phyloP scores from a whole-genome alignment of 2,329 filamentous ascomycete genomes.

The Neopestalotiopsis sp. region DNA sequence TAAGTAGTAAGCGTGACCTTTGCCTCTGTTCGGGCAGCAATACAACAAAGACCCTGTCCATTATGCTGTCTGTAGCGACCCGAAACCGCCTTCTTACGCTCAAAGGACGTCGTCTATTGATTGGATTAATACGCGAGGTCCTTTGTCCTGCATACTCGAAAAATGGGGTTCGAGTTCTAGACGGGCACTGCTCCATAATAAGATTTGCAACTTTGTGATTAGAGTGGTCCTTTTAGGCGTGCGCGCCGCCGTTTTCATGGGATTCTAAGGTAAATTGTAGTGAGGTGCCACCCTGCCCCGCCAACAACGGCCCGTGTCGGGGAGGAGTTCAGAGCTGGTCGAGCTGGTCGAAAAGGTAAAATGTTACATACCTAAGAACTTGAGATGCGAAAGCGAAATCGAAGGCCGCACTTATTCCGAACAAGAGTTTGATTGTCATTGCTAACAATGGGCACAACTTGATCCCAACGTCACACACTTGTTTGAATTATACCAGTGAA shows the following conservation, averaged over 20 bases:
- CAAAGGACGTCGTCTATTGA: background rate
- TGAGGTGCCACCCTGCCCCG: background rate
- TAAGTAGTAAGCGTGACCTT: too few species aligned
- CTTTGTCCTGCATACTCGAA: background rate
- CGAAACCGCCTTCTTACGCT: background rate
- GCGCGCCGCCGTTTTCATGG: background rate
- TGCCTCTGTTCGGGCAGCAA: background rate
- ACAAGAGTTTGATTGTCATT: background rate
- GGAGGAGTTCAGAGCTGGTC: background rate
- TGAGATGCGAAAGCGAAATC: background rate
- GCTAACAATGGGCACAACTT: background rate
- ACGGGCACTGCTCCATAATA: background rate
- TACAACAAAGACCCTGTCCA: background rate
- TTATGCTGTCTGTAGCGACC: slow-evolving; percentile 9
- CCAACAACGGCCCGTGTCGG: slow-evolving; percentile 1
- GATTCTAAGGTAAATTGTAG: background rate
- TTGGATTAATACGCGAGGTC: background rate
- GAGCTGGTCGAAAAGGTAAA: too few species aligned
- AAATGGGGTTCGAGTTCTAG: background rate
- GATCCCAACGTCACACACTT: background rate
- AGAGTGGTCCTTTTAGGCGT: background rate
- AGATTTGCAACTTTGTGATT: background rate
- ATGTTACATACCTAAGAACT: background rate
- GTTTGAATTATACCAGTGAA: background rate
- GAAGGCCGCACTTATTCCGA: background rate